These are phyloP conservation scores for Claviceps monticola DNA, from an alignment of 2,329 filamentous ascomycete genomes.

Conservation along the genomic window DNA sequence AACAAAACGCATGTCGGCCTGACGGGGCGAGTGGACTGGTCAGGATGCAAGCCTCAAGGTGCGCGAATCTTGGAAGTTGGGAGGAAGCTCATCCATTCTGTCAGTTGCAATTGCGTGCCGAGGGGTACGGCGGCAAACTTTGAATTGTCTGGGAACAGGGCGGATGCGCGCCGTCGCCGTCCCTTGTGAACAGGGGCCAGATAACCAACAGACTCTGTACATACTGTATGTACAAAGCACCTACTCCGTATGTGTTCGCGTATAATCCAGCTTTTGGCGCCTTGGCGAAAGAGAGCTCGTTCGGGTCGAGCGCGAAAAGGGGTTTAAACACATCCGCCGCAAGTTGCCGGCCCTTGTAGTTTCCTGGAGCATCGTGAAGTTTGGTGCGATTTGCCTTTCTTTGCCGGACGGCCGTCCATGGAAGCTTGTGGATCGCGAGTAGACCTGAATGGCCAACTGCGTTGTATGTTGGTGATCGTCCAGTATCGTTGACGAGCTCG, in stretches of 20 bases:
- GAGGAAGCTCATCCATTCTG: neutral
- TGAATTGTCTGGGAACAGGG: neutral
- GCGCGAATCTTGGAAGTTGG: neutral
- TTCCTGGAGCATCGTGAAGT: too few relatives aligned
- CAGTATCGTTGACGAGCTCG: too few relatives aligned
- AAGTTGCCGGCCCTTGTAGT: too few relatives aligned
- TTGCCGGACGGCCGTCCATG: neutral
- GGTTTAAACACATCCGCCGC: too few relatives aligned
- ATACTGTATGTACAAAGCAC: too few relatives aligned
- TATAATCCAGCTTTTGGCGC: neutral
- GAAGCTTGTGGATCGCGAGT: neutral
- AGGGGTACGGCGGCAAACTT: too few relatives aligned
- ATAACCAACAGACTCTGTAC: neutral
- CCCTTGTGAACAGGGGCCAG: neutral
- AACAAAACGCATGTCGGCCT: neutral
- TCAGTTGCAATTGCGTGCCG: too few relatives aligned
- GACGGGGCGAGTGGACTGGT: neutral
- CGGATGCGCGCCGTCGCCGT: neutral
- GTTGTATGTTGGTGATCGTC: neutral
- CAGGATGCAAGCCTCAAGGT: neutral
- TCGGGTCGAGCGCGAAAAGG: neutral
- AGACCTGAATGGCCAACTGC: neutral
- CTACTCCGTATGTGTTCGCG: too few relatives aligned
- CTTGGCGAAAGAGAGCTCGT: neutral
- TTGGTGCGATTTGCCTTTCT: too few relatives aligned